phyloP scores from a whole-genome alignment of 192 early-diverging fungal species.

The Podochytrium sp. region DNA sequence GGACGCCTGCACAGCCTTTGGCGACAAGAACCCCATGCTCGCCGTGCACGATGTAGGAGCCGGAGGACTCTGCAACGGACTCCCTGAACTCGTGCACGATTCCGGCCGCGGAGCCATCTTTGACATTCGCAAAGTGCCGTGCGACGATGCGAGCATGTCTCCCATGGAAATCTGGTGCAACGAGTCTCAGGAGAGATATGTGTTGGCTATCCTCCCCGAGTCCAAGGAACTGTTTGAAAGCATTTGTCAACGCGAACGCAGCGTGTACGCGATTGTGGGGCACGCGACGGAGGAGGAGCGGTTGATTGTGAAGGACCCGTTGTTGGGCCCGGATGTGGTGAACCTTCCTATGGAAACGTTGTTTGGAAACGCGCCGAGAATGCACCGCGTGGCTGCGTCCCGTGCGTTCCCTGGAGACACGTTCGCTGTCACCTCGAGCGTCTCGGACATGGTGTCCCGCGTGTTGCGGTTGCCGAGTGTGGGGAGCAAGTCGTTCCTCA shows the following conservation, averaged over 20 bases:
- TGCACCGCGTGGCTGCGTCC: constrained; percentile 78
- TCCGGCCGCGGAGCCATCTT: constrained; percentile 86
- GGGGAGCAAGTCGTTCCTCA: constrained; percentile 92
- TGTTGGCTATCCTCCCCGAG: constrained; percentile 82
- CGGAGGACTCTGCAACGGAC: constrained; percentile 96
- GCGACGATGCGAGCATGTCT: constrained; percentile 89
- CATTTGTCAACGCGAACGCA: constrained; percentile 89
- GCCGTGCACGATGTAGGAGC: constrained; percentile 99
- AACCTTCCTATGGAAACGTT: constrained; percentile 94
- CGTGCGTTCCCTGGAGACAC: constrained; percentile 41
- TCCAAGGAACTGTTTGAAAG: constrained; percentile 68
- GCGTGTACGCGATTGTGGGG: constrained; percentile 90
- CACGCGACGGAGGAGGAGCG: constrained; percentile 80
- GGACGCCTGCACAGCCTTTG: constrained; percentile 87
- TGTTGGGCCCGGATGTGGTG: constrained; percentile 72
- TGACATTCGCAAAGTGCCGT: constrained; percentile 88
- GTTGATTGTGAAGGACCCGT: constrained; percentile 79
- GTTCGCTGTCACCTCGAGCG: constrained; percentile 59
- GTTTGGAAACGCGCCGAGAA: constrained; percentile 97
- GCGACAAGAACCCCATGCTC: constrained; percentile 80
- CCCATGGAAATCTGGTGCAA: constrained; percentile 99
- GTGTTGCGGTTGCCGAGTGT: constrained; percentile 87
- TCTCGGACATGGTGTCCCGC: constrained; percentile 66
- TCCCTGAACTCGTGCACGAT: constrained; percentile 98
- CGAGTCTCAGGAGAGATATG: constrained; percentile 98